phyloP scores from a whole-genome alignment of 106 monocot genomes.

The Xerophyta viscosa region DNA sequence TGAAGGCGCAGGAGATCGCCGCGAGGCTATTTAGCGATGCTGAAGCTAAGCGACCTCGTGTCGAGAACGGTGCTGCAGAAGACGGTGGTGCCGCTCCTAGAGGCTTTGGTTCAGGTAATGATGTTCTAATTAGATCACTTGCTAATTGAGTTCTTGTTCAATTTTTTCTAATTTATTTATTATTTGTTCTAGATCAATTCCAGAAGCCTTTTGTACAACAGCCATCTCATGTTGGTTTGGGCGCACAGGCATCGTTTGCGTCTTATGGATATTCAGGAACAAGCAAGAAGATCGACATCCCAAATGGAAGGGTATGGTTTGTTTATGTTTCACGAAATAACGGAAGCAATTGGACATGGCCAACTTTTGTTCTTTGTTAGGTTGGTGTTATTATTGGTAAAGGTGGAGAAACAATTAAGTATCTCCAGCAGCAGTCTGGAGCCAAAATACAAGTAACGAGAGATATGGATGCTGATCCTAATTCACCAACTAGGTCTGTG shows the following conservation, averaged over 20 bases:
- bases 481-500: constrained; percentile 48
- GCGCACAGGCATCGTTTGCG: constrained; percentile 1
- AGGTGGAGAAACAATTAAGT: constrained; percentile 82
- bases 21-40: constrained; percentile 69
- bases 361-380: constrained; percentile 18
- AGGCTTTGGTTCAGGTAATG: constrained; percentile 5
- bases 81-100: constrained; percentile 21
- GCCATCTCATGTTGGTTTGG: constrained; percentile 20
- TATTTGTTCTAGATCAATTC: constrained; percentile 15
- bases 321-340: no score
- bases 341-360: no score
- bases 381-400: constrained; percentile 95
- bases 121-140: neutral
- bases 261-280: constrained; percentile 39
- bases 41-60: constrained; percentile 70
- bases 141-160: neutral
- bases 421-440: constrained; percentile 78
- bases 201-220: constrained; percentile 32
- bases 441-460: constrained; percentile 88
- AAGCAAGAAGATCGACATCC: constrained; percentile 81
- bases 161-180: neutral
- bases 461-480: constrained; percentile 68
- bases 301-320: constrained; percentile 62
- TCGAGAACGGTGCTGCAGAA: constrained; percentile 41
- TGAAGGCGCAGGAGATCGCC: constrained; percentile 79